Base-by-base conservation (phyloP, 306 rosid genomes). In the Crotalaria pallida region DNA sequence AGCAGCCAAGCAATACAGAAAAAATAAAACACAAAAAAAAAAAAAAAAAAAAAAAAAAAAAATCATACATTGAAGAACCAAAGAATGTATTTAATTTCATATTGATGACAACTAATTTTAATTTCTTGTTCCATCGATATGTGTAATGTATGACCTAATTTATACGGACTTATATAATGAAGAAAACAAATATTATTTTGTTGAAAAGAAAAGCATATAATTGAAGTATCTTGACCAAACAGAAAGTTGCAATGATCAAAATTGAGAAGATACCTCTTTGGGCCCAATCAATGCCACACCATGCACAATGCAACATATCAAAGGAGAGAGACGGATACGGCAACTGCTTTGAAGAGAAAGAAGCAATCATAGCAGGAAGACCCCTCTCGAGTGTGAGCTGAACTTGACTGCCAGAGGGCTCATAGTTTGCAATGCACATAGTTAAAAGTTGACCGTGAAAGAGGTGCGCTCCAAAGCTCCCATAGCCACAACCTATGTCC, bases 401-500 rank as follows among this genome's bases (percentile, higher is more conserved):
- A 69, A 95, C 97, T 86, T 95, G 99, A 82, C 99, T 95, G 71
- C 99, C 97, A 23, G 97, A 89, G 79, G 96, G 92, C 89, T 95
- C 99, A 72, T 91, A 91, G 79, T 86, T 85, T 67, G 99, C 99
- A 69, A 95, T 79, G 86, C 99, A 95, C 91, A 87, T 77, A 21
- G 99, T 95, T 70, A 95, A 61, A 76, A 95, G 88, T 61, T 95
- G 86, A 84, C 88, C 86, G 44, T 94, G 81, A 74, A 83, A 89
- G 57, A 95, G 97, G 84, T 95, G 99, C 6, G 97, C 99, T 68
- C 99, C 99, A 75, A 91, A 91, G 87, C 97, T 95, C 64, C 99
- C 99, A 77, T 86, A 95, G 62, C 99, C 99, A 77, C 99, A 95
- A 58, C 97, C 99, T 44, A 95, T 82, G 83, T 95, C 99, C 77